A percentile compares a stretch with the other conserved stretches of the same genome.
These are phyloP conservation scores for Fusarium sp. DNA, from an alignment of 2,329 filamentous ascomycete genomes.

Conservation along the genomic window DNA sequence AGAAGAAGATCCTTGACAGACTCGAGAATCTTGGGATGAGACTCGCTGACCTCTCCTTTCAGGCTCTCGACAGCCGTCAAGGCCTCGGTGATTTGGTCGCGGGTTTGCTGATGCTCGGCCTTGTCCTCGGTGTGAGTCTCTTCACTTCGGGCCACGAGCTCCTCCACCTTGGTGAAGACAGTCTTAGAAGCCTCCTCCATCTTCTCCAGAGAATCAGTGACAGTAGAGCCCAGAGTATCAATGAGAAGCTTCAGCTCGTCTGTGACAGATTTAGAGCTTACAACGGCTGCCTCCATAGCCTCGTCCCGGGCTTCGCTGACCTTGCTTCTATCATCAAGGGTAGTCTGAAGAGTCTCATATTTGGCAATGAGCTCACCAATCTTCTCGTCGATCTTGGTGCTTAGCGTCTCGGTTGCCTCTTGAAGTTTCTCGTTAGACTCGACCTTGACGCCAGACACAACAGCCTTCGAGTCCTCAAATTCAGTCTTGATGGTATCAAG, in stretches of 20 bases:
- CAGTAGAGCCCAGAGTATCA: slow-evolving; percentile 82
- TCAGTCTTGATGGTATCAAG: slow-evolving; percentile 82
- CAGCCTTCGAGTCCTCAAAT: slow-evolving; percentile 85
- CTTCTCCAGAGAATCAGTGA: slow-evolving; percentile 86
- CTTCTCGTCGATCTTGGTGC: slow-evolving; percentile 69
- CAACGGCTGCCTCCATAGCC: slow-evolving; percentile 78
- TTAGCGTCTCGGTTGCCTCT: slow-evolving; percentile 63
- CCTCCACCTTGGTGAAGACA: slow-evolving; percentile 84
- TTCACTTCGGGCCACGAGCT: slow-evolving; percentile 79
- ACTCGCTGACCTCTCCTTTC: slow-evolving; percentile 81
- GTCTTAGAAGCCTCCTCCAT: slow-evolving; percentile 89
- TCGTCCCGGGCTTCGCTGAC: slow-evolving; percentile 78
- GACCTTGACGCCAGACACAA: slow-evolving; percentile 83
- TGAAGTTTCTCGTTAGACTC: slow-evolving; percentile 83
- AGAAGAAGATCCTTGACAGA: slow-evolving; percentile 86
- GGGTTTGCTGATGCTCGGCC: slow-evolving; percentile 83
- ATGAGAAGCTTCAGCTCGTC: slow-evolving; percentile 90
- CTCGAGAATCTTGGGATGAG: slow-evolving; percentile 88
- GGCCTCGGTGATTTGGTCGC: slow-evolving; percentile 81
- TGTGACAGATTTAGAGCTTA: slow-evolving; percentile 79
- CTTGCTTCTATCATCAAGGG: slow-evolving; percentile 78
- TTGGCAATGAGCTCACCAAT: slow-evolving; percentile 84
- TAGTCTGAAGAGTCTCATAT: slow-evolving; percentile 84
- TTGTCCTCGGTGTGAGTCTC: slow-evolving; percentile 79
- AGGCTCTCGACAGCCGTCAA: slow-evolving; percentile 78